phyloP scores from a whole-genome alignment of 352 stramenopile genomes.

The Phytophthora pinifolia region DNA sequence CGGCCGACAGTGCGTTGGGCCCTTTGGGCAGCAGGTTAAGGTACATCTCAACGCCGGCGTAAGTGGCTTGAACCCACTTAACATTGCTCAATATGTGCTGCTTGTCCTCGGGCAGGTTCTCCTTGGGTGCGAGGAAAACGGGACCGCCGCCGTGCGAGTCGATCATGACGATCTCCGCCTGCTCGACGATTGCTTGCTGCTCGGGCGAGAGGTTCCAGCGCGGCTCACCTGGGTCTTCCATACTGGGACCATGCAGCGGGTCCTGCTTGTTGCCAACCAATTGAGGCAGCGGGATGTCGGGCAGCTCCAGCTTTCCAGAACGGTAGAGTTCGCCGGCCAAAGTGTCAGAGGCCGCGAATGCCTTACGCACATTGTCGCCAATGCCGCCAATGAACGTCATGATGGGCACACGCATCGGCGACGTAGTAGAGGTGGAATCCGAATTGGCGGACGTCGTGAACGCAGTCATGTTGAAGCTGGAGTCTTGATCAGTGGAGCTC shows the following conservation, averaged over 20 bases:
- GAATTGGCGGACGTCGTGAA: conserved; percentile 8
- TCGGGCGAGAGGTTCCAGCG: conserved; percentile 29
- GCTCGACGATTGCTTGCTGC: conserved; percentile 30
- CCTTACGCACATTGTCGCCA: conserved; percentile 31
- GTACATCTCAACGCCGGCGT: conserved; percentile 41
- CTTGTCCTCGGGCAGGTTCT: conserved; percentile 35
- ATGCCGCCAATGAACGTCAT: conserved; percentile 35
- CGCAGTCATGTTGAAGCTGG: conserved; percentile 13
- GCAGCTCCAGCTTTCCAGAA: conserved; percentile 28
- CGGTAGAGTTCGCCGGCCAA: conserved; percentile 31
- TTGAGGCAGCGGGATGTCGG: conserved; percentile 35
- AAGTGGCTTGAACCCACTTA: conserved; percentile 46
- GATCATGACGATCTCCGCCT: conserved; percentile 37
- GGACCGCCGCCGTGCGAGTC: conserved; percentile 28
- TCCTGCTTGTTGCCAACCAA: conserved; percentile 40
- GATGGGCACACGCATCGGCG: conserved; percentile 23
- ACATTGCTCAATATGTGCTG: conserved; percentile 31
- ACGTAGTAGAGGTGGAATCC: conserved; percentile 1
- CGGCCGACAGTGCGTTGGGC: conserved; percentile 5
- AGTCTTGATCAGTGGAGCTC: not conserved
- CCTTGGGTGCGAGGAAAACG: conserved; percentile 33
- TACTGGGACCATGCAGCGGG: conserved; percentile 25
- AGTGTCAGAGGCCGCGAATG: conserved; percentile 21
- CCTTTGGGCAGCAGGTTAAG: conserved; percentile 28
- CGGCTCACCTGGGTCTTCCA: conserved; percentile 30